A percentile compares a stretch with the other conserved stretches of the same genome.
These are phyloP conservation scores for Pleurotus ostreatus DNA, from an alignment of 768 basidiomycete species.

Conservation along the genomic window DNA sequence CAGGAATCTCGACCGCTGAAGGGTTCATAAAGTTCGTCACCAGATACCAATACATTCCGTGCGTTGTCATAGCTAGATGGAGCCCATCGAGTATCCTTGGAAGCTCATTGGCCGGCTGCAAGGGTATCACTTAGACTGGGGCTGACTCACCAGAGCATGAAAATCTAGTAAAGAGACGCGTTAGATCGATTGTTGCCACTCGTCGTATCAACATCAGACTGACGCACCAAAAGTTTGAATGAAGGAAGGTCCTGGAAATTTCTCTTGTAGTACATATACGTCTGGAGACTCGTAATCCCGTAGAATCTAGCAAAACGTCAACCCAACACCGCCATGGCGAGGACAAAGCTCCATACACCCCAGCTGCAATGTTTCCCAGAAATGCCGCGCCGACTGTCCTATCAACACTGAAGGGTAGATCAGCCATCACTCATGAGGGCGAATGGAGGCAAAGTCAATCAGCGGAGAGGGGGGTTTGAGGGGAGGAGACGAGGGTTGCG, in stretches of 20 bases:
- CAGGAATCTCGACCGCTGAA: conserved; percentile 17
- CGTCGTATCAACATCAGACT: too few relatives aligned
- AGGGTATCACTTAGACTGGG: too few relatives aligned
- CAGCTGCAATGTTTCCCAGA: conserved; percentile 35
- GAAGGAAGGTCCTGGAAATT: conserved; percentile 21
- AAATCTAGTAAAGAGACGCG: conserved; percentile 15
- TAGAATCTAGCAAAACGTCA: conserved; percentile 19
- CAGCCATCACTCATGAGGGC: not conserved
- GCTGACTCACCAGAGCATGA: conserved; percentile 20
- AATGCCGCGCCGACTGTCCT: conserved; percentile 27
- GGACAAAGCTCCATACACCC: conserved; percentile 25
- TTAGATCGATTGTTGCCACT: too few relatives aligned
- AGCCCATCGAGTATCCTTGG: conserved; percentile 30
- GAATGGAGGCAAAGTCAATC: not conserved
- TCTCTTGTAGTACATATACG: conserved; percentile 33
- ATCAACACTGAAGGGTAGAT: not conserved
- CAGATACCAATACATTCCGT: conserved; percentile 31
- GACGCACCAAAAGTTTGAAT: conserved; percentile 26
- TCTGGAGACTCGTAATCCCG: conserved; percentile 37
- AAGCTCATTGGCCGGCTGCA: too few relatives aligned
- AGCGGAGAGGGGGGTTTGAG: not conserved
- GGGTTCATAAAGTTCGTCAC: conserved; percentile 29
- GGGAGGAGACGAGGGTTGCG: too few relatives aligned
- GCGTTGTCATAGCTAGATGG: conserved; percentile 28
- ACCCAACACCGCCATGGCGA: not conserved